Percentiles rank a stretch among this genome's conserved stretches.
phyloP scores from a whole-genome alignment of 2,329 filamentous ascomycete genomes.

The Beauveria rudraprayagi region DNA sequence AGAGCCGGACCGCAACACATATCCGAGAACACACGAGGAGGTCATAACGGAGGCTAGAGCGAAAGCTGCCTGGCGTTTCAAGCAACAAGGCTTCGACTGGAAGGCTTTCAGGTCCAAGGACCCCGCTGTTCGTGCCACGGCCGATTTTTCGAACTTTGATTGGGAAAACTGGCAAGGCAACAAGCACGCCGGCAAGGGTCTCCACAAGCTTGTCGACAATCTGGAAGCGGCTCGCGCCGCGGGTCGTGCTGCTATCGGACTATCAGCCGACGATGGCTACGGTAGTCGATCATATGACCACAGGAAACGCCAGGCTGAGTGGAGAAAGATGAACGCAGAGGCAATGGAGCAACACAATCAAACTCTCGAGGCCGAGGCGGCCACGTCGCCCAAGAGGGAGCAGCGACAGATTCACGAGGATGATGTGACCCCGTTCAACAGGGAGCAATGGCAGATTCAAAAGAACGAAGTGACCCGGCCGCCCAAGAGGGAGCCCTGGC shows the following conservation, averaged over 20 bases:
- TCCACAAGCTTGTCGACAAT: background rate
- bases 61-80: conserved; percentile 4
- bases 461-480: conserved; percentile 26
- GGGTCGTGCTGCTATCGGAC: conserved; percentile 1
- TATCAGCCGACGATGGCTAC: background rate
- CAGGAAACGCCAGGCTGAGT: background rate
- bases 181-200: background rate
- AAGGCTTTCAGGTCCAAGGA: conserved; percentile 5
- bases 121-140: background rate
- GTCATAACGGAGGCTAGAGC: background rate
- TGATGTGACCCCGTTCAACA: conserved; percentile 14
- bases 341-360: no score
- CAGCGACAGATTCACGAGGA: conserved; percentile 70
- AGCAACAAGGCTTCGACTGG: conserved; percentile 8
- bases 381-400: conserved; percentile 27
- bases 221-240: background rate
- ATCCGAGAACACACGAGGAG: background rate
- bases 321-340: no score
- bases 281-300: background rate
- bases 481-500: conserved; percentile 51
- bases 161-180: conserved; percentile 4
- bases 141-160: conserved; percentile 1
- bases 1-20: background rate
- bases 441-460: conserved; percentile 62
- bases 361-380: background rate